Base-by-base conservation (phyloP, 2,329 filamentous ascomycete genomes). In the Pseudocercospora fuligena region DNA sequence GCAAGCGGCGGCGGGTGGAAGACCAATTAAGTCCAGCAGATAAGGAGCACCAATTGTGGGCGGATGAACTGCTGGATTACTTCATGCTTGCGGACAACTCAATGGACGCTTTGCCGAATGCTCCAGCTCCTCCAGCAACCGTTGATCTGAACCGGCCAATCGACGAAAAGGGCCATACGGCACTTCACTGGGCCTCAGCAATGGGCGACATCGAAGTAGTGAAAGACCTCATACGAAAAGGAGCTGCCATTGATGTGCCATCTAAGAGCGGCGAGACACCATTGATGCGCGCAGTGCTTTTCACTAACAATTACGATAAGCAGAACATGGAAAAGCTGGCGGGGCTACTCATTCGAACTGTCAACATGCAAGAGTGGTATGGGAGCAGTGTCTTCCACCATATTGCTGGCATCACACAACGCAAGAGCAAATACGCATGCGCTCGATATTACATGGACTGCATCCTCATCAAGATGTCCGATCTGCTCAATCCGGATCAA, bases 141-240 rank as follows among this genome's bases (percentile, higher is more conserved):
- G 97, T 97, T 74, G 90, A 97, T 75, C 89, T 96, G 5, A 91
- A 99, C 79, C 92, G 92, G 78, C 86, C 90, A n/a, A 97, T 99
- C 69, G 95, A 99, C 77, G 91, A 93, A 51, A 93, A 97, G 74
- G 90, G 90, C 9, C 94, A 98, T 76, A 97, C 93, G 2, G 94
- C 94, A 5, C 86, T 99, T 71, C 95, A 99, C 77, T 99, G 95
- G 95, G 95, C 94, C 19, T 93, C 93, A 61, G 93, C 95, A 25
- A 99, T 99, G 94, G 95, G 95, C 66, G 95, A 98, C 72, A 84
- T 97, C 31, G 92, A 94, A 58, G 92, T 98, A 16, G 92, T 97
- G 68, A 93, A 90, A 78, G 91, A 97, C 78, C 84, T 99, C 19
- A 90, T 95, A 73, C 86, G 89, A 47, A 93, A 94, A 67, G 90